Evolutionary conservation across 257 asterid species (phyloP).

Genomic region (Galeopsis tetrahit): DNA sequence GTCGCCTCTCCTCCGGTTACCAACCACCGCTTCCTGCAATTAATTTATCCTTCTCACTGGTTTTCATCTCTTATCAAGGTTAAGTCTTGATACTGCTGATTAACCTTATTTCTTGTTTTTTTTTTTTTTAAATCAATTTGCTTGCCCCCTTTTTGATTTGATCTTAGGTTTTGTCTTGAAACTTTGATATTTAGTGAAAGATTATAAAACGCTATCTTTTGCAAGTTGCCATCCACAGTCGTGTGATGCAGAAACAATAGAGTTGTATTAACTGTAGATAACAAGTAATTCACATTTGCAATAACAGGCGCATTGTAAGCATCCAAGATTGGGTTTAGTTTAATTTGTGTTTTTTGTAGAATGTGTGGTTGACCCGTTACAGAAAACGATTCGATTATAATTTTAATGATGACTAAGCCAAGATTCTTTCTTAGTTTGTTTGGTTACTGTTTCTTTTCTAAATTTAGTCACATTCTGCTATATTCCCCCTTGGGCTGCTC

Average conservation of each 20-base stretch:
- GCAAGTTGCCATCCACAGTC: not conserved
- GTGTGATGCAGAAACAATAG: not conserved
- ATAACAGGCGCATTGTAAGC: constrained; percentile 27
- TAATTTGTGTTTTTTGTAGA: not conserved
- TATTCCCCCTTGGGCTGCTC: constrained; percentile 25
- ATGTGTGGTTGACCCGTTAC: not conserved
- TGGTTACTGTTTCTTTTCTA: not conserved
- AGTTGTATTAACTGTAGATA: not conserved
- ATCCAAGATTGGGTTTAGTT: not conserved
- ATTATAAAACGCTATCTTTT: not conserved
- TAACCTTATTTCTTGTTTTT: not conserved
- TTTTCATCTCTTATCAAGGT: not conserved
- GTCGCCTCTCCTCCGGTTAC: not conserved
- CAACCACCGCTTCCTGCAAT: not conserved
- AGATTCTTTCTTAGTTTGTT: not conserved
- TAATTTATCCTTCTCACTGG: not conserved
- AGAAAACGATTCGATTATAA: not conserved
- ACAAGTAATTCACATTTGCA: not conserved
- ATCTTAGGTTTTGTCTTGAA: not conserved
- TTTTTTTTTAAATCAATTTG: not conserved
- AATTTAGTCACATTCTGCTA: not conserved
- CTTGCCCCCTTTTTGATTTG: not conserved
- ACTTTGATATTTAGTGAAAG: not conserved
- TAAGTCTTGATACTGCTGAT: not conserved
- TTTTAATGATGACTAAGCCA: not conserved